Base-by-base conservation (phyloP, 1,284 basidiomycete species). In the Papiliotrema flavescens region DNA sequence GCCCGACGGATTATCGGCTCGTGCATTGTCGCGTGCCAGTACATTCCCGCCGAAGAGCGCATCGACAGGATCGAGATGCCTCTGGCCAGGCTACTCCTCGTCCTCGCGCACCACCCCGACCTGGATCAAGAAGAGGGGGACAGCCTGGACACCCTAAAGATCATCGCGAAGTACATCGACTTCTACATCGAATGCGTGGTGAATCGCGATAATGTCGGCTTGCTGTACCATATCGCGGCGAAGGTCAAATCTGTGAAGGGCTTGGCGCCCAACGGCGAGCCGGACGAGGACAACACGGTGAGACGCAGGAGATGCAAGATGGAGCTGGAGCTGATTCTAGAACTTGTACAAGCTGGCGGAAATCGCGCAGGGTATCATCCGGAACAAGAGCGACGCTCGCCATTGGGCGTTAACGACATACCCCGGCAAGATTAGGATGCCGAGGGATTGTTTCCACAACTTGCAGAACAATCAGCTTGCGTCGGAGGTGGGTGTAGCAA, bases 91-190 rank as follows among this genome's bases (percentile, higher is more conserved):
- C 77, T 98, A 15, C 79, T 98, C 5, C 89, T 94, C 67, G 74
- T 95, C 0, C 80, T 98, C 2, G 89, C 93, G 0, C 92, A 96
- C 70, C 95, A 98, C 75, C 94, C 95, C 1, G 95, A 98, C 74
- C 56, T 62, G 49, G 66, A 64, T 37, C 63, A 62, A 43, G 77
- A 79, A 20, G 77, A 88, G 85, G 86, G 88, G 68, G 49, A 82
- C 68, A 11, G 35, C 49, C 19, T 20, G 4, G 15, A 1, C 19
- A 32, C 46, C 40, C 44, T 61, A 41, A 26, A n/a, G 19, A 47
- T 34, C 41, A 39, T 49, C 26, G 1, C 55, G n/a, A 91, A 90
- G 75, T 96, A 97, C 73, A 81, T 98, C 58, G 85, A 89, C 23
- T 88, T 96, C 66, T 98, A 90, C 73, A 79, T 97, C 9, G 86